Conservation (phyloP, 352 stramenopile species). For the Thalassiosira livingstoniorum region DNA sequence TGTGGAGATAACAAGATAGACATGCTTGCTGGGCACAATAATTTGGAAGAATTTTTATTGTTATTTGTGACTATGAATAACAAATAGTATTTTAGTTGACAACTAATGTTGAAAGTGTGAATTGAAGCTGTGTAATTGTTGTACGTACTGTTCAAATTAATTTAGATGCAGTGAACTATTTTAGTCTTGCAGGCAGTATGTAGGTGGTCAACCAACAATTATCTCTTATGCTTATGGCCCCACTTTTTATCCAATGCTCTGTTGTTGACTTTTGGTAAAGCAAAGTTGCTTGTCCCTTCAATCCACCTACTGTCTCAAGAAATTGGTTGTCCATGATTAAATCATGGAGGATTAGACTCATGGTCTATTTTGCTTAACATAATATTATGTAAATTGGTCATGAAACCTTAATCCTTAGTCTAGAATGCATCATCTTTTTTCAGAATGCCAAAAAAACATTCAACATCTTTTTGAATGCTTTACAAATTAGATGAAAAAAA, state of each 20-base stretch:
- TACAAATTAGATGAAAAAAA: slow-evolving; percentile 49
- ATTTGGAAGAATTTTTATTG: no score
- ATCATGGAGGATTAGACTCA: background rate
- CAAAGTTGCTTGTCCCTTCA: background rate
- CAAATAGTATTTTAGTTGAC: no score
- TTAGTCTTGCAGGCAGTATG: background rate
- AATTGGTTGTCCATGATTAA: background rate
- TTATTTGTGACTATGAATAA: no score
- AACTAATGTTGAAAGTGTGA: no score
- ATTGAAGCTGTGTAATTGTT: no score
- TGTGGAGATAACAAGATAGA: background rate
- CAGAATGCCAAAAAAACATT: slow-evolving; percentile 59
- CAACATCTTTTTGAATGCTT: slow-evolving; percentile 63
- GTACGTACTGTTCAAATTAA: no score
- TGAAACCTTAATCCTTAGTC: background rate
- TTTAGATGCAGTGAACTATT: no score
- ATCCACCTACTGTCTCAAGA: background rate
- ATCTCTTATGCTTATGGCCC: background rate
- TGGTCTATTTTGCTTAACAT: background rate
- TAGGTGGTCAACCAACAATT: background rate
- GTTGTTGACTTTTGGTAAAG: background rate
- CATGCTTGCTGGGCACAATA: background rate
- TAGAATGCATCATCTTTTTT: slow-evolving; percentile 7
- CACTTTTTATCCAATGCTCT: background rate
- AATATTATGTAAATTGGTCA: background rate